phyloP scores from a whole-genome alignment of 345 rosid genomes.

The Euclidium syriacum region DNA sequence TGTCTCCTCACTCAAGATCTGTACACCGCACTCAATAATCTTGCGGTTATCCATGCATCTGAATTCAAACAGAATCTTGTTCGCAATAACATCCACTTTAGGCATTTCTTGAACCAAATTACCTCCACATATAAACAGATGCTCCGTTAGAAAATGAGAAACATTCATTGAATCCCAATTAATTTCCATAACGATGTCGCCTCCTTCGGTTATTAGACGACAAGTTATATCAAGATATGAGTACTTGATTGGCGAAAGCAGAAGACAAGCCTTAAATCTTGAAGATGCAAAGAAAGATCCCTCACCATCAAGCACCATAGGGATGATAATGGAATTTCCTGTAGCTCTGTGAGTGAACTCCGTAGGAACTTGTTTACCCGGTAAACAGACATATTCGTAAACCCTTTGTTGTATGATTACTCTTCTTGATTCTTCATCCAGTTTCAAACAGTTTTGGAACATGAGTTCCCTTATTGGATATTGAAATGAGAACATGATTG shows the following conservation, averaged over 20 bases:
- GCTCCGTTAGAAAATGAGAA: background rate
- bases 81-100: background rate
- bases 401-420: background rate
- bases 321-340: background rate
- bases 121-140: background rate
- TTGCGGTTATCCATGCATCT: background rate
- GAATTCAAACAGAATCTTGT: background rate
- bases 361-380: background rate
- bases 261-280: background rate
- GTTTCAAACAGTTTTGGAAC: background rate
- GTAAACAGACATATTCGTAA: background rate
- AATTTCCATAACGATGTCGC: background rate
- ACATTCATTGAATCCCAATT: background rate
- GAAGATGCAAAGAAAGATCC: background rate
- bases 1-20: background rate
- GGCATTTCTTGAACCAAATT: background rate
- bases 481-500: background rate
- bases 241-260: background rate
- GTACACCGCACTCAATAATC: conserved; percentile 16
- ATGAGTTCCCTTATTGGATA: background rate
- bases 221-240: background rate
- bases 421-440: conserved; percentile 10
- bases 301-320: background rate
- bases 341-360: background rate
- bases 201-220: background rate